Conservation (phyloP, 2,329 filamentous ascomycete species). For the Trichoderma sp. region DNA sequence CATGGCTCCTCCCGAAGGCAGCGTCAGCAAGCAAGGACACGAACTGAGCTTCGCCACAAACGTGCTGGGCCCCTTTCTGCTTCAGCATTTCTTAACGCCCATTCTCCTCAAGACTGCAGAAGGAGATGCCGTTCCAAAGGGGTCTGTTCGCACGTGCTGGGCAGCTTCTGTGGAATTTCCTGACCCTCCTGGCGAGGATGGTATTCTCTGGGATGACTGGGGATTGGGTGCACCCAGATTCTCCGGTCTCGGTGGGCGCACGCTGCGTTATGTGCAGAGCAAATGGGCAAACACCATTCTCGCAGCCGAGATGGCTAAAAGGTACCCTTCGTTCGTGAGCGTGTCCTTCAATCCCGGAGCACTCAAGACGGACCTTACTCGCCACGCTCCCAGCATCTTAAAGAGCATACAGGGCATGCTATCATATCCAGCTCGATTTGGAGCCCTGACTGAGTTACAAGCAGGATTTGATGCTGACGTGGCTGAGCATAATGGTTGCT, state of each 20-base stretch:
- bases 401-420: slow-evolving; percentile 11
- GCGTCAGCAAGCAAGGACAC: slow-evolving; percentile 44
- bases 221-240: not conserved
- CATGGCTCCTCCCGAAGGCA: slow-evolving; percentile 44
- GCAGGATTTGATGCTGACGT: slow-evolving; percentile 37
- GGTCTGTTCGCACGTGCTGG: not conserved
- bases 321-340: slow-evolving; percentile 31
- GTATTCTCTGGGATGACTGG: slow-evolving; percentile 38
- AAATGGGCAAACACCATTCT: slow-evolving; percentile 16
- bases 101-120: slow-evolving; percentile 41
- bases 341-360: slow-evolving; percentile 18
- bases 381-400: not conserved
- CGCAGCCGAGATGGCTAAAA: slow-evolving; percentile 23
- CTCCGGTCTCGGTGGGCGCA: slow-evolving; percentile 32
- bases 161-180: not conserved
- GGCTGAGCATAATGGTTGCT: not conserved
- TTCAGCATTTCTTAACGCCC: slow-evolving; percentile 37
- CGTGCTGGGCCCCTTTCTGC: slow-evolving; percentile 45
- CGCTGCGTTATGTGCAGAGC: slow-evolving; percentile 15
- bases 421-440: slow-evolving; percentile 36
- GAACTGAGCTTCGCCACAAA: slow-evolving; percentile 49
- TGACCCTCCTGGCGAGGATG: slow-evolving; percentile 36
- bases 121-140: not conserved
- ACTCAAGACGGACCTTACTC: slow-evolving; percentile 10
- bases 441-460: slow-evolving; percentile 51